These are phyloP conservation scores for Pichia sp. DNA, from an alignment of 1,139 yeast genomes.

Conservation along the genomic window DNA sequence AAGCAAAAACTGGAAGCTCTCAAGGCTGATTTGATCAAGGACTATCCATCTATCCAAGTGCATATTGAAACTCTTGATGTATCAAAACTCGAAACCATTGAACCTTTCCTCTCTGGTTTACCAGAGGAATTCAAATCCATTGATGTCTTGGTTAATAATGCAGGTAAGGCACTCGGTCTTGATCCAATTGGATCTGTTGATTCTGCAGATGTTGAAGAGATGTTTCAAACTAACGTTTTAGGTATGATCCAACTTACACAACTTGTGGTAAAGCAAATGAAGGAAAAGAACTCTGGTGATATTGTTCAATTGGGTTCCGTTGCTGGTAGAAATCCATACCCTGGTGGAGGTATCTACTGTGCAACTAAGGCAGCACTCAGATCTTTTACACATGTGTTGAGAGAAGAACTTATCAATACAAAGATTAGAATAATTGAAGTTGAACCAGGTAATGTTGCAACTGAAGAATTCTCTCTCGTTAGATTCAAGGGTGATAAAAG, in stretches of 20 bases:
- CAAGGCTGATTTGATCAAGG: slow-evolving; percentile 28
- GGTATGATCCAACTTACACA: slow-evolving; percentile 46
- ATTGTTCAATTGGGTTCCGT: slow-evolving; percentile 44
- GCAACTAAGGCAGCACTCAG: slow-evolving; percentile 45
- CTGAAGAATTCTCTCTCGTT: slow-evolving; percentile 44
- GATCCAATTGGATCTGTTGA: slow-evolving; percentile 37
- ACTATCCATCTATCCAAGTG: slow-evolving; percentile 34
- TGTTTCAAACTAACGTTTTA: slow-evolving; percentile 43
- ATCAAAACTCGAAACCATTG: slow-evolving; percentile 34
- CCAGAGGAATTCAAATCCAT: slow-evolving; percentile 39
- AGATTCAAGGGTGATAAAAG: slow-evolving; percentile 39
- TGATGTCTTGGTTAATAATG: slow-evolving; percentile 44
- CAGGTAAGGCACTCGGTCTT: slow-evolving; percentile 46
- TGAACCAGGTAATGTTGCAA: slow-evolving; percentile 47
- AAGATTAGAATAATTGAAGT: slow-evolving; percentile 42
- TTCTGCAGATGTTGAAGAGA: slow-evolving; percentile 36
- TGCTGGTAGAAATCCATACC: slow-evolving; percentile 47
- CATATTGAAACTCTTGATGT: slow-evolving; percentile 37
- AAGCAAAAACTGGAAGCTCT: slow-evolving; percentile 34
- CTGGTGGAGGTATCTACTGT: slow-evolving; percentile 46
- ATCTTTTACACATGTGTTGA: slow-evolving; percentile 39
- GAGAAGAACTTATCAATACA: slow-evolving; percentile 42
- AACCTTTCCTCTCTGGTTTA: slow-evolving; percentile 33
- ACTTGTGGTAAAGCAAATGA: slow-evolving; percentile 37
- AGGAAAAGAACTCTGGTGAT: slow-evolving; percentile 39